A percentile compares a stretch with the other conserved stretches of the same genome.
phyloP scores from a whole-genome alignment of 345 rosid genomes.

The Rhizophora apiculata region DNA sequence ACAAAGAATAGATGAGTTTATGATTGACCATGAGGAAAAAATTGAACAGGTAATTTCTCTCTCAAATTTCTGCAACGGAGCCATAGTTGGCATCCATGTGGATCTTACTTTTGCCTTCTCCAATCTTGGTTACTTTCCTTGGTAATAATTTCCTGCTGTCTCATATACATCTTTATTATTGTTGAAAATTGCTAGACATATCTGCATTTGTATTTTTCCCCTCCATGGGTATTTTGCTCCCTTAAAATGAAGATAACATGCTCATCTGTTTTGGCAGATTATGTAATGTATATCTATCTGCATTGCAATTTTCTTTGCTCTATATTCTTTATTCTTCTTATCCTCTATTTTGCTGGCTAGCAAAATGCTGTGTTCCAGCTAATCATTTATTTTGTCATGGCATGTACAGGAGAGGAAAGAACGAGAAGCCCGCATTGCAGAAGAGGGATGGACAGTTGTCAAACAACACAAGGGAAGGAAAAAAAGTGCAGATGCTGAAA shows the following conservation, averaged over 20 bases:
- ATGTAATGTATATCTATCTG: not conserved
- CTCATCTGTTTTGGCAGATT: not conserved
- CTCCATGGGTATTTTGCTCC: not conserved
- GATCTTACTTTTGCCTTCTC: not conserved
- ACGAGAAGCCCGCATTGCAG: slow-evolving; percentile 77
- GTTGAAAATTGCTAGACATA: not conserved
- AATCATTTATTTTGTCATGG: slow-evolving; percentile 14
- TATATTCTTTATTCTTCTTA: not conserved
- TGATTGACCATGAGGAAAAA: slow-evolving; percentile 61
- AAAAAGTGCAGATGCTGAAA: slow-evolving; percentile 71
- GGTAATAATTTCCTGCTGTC: not conserved
- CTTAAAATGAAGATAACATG: not conserved
- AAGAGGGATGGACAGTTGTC: slow-evolving; percentile 98
- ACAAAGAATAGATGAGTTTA: slow-evolving; percentile 77
- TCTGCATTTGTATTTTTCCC: not conserved
- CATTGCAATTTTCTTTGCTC: not conserved
- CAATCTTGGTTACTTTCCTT: not conserved
- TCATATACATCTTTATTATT: not conserved
- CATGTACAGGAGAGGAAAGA: slow-evolving; percentile 64
- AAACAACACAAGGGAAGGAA: slow-evolving; percentile 94
- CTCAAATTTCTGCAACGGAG: not conserved
- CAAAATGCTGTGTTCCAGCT: slow-evolving; percentile 2
- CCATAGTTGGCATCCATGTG: not conserved
- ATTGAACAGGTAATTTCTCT: slow-evolving; percentile 59
- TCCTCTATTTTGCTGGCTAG: not conserved